Conservation (phyloP, 257 asterid genomes). For the Gynochthodes officinalis region DNA sequence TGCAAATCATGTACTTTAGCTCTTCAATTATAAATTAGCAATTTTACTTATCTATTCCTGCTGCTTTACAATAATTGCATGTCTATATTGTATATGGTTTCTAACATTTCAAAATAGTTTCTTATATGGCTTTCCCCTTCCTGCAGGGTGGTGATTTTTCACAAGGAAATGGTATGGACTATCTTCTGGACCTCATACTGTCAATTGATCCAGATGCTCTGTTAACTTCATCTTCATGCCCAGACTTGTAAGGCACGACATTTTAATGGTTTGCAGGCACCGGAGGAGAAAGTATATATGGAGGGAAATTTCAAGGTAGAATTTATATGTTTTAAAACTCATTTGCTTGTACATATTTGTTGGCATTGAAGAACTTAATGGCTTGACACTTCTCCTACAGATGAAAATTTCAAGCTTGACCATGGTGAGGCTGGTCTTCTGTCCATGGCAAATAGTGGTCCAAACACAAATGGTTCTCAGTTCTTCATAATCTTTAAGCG, state of each 20-base stretch:
- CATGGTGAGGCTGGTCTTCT: constrained; percentile 78
- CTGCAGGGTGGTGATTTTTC: constrained; percentile 97
- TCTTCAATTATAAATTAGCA: not conserved
- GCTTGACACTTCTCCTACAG: constrained; percentile 34
- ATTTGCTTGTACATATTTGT: constrained; percentile 16
- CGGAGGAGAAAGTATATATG: constrained; percentile 98
- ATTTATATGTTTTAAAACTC: constrained; percentile 18
- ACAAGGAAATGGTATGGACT: constrained; percentile 88
- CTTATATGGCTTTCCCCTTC: constrained; percentile 19
- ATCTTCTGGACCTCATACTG: constrained; percentile 56
- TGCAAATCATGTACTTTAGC: not conserved
- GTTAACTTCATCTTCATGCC: constrained; percentile 61
- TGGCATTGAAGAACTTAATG: constrained; percentile 7
- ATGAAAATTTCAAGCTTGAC: constrained; percentile 81
- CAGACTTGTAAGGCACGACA: constrained; percentile 66
- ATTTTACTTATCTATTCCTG: not conserved
- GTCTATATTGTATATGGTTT: not conserved
- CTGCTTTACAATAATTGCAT: not conserved
- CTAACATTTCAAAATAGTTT: not conserved
- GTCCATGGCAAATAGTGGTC: constrained; percentile 98
- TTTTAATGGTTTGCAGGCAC: constrained; percentile 98
- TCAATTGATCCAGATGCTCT: constrained; percentile 53
- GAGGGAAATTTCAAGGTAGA: constrained; percentile 91
- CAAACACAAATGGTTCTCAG: constrained; percentile 96
- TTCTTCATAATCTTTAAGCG: constrained; percentile 85